These are phyloP conservation scores for Cetradonia linearis DNA, from an alignment of 495 filamentous ascomycete genomes.

Conservation along the genomic window DNA sequence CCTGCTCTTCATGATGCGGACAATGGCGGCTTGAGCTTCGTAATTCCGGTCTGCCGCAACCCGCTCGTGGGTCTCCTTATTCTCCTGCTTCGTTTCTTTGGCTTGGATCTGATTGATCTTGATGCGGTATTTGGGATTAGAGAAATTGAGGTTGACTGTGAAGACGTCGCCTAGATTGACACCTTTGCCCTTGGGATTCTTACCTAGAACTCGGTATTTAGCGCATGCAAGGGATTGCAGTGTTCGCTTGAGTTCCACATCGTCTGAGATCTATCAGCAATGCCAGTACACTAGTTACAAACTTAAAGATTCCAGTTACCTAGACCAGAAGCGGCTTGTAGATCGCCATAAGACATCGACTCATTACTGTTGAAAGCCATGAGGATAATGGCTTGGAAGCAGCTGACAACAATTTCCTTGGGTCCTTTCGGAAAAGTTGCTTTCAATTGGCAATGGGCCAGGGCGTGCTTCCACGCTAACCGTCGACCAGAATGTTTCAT, in stretches of 20 bases:
- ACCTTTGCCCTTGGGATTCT: constrained; percentile 75
- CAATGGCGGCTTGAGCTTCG: constrained; percentile 94
- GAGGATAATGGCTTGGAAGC: constrained; percentile 84
- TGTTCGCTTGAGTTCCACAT: constrained; percentile 72
- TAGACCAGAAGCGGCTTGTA: constrained; percentile 57
- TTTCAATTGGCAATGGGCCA: constrained; percentile 75
- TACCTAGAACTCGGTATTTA: constrained; percentile 73
- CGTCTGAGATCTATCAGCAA: constrained; percentile 39
- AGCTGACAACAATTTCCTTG: constrained; percentile 80
- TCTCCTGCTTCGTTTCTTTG: constrained; percentile 85
- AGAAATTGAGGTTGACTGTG: constrained; percentile 63
- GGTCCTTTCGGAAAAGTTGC: constrained; percentile 65
- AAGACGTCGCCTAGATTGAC: constrained; percentile 71
- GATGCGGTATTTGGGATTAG: constrained; percentile 74
- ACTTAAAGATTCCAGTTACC: constrained; percentile 36
- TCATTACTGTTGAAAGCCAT: constrained; percentile 77
- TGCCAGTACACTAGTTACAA: neutral
- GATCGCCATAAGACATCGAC: constrained; percentile 55
- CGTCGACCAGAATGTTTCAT: constrained; percentile 77
- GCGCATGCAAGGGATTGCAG: constrained; percentile 91
- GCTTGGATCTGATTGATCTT: constrained; percentile 99
- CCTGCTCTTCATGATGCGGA: constrained; percentile 91
- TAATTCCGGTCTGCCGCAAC: constrained; percentile 84
- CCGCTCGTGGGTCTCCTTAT: constrained; percentile 81
- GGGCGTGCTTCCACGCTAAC: constrained; percentile 82